Conservation (phyloP, 345 rosid species). For the Carallia brachiata region DNA sequence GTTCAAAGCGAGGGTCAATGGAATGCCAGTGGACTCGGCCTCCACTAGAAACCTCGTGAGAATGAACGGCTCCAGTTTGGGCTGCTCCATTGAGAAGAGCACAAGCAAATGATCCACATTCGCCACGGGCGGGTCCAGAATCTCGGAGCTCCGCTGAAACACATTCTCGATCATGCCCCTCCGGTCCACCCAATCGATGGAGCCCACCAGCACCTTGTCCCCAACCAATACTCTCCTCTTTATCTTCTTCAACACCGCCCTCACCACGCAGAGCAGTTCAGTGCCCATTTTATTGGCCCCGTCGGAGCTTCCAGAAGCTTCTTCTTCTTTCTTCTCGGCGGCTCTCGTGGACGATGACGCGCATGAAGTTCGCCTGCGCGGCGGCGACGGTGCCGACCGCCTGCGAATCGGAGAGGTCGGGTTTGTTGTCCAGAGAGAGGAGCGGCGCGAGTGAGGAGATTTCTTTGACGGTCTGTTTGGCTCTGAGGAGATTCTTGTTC, state of each 20-base stretch:
- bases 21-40: constrained; percentile 83
- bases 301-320: constrained; percentile 4
- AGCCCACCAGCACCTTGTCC: constrained; percentile 77
- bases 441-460: constrained; percentile 67
- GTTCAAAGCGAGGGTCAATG: constrained; percentile 73
- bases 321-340: not conserved
- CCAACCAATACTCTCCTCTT: constrained; percentile 87
- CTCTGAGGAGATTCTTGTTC: constrained; percentile 63
- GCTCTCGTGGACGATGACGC: constrained; percentile 53
- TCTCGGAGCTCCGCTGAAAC: constrained; percentile 58
- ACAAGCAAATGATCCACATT: constrained; percentile 78
- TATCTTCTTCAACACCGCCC: constrained; percentile 87
- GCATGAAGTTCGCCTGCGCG: constrained; percentile 98
- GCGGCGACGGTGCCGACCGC: constrained; percentile 82
- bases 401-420: constrained; percentile 65
- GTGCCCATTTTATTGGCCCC: constrained; percentile 34
- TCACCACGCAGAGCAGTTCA: constrained; percentile 90
- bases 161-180: constrained; percentile 89
- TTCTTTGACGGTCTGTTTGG: constrained; percentile 55
- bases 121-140: constrained; percentile 84
- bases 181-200: constrained; percentile 87
- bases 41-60: constrained; percentile 87
- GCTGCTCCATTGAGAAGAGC: constrained; percentile 81
- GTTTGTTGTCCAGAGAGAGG: constrained; percentile 50
- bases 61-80: constrained; percentile 63